These are phyloP conservation scores for Ogataea pilisensis DNA, from an alignment of 805 yeast species.

Conservation along the genomic window DNA sequence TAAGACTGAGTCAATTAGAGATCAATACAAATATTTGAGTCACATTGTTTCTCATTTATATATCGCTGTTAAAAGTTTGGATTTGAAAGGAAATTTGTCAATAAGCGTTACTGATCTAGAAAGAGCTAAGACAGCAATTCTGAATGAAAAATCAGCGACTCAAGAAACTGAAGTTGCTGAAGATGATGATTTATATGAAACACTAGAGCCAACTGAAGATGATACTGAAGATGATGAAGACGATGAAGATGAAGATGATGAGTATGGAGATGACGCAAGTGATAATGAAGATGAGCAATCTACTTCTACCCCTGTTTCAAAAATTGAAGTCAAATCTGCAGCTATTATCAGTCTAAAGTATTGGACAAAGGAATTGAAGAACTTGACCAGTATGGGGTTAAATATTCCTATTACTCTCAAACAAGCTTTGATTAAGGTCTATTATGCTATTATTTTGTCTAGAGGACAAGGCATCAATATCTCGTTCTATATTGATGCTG, in stretches of 20 bases:
- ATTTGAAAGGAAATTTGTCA: slow-evolving; percentile 64
- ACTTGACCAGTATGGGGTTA: slow-evolving; percentile 74
- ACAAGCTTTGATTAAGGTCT: slow-evolving; percentile 60
- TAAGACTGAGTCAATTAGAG: slow-evolving; percentile 59
- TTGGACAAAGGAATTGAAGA: slow-evolving; percentile 83
- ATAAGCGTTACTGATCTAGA: slow-evolving; percentile 69
- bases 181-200: slow-evolving; percentile 51
- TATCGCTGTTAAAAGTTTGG: slow-evolving; percentile 70
- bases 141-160: slow-evolving; percentile 28
- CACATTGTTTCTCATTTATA: slow-evolving; percentile 79
- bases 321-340: slow-evolving; percentile 61
- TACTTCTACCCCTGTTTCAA: slow-evolving; percentile 48
- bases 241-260: slow-evolving; percentile 35
- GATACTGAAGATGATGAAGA: slow-evolving; percentile 31
- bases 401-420: slow-evolving; percentile 69
- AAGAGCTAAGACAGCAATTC: slow-evolving; percentile 23
- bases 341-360: slow-evolving; percentile 71
- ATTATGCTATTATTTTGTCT: slow-evolving; percentile 64
- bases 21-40: slow-evolving; percentile 67
- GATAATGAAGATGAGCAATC: slow-evolving; percentile 39
- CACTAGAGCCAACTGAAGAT: slow-evolving; percentile 36
- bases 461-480: slow-evolving; percentile 67
- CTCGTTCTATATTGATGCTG: slow-evolving; percentile 56
- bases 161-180: slow-evolving; percentile 29
- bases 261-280: slow-evolving; percentile 34